These are phyloP conservation scores for Benincasa hispida DNA, from an alignment of 306 rosid genomes.

Conservation along the genomic window DNA sequence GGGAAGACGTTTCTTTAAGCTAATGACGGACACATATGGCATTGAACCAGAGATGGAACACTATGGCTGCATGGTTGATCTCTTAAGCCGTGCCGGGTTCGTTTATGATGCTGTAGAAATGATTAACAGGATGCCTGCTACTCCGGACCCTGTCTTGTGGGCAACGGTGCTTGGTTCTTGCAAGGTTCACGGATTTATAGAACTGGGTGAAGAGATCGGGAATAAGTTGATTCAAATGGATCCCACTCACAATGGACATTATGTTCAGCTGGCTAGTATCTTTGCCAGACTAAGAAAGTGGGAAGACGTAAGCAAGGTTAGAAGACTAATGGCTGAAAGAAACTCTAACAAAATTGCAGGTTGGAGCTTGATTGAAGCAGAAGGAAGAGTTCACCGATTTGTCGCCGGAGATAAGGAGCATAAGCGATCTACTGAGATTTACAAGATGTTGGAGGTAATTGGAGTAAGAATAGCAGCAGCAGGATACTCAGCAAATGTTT, in stretches of 20 bases:
- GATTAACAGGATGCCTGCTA: slow-evolving; percentile 36
- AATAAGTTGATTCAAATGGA: slow-evolving; percentile 49
- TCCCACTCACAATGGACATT: slow-evolving; percentile 68
- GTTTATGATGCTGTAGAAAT: slow-evolving; percentile 43
- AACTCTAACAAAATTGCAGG: slow-evolving; percentile 46
- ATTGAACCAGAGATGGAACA: slow-evolving; percentile 78
- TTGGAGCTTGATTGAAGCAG: slow-evolving; percentile 74
- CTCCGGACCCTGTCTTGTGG: slow-evolving; percentile 62
- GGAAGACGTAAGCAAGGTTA: slow-evolving; percentile 65
- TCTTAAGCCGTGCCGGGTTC: slow-evolving; percentile 49
- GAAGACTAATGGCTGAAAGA: slow-evolving; percentile 41
- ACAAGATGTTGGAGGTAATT: slow-evolving; percentile 46
- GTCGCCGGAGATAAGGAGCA: slow-evolving; percentile 62
- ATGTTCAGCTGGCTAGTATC: slow-evolving; percentile 56
- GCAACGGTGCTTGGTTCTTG: slow-evolving; percentile 65
- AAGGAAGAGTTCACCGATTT: slow-evolving; percentile 60
- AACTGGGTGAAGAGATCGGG: slow-evolving; percentile 63
- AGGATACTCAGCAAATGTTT: slow-evolving; percentile 31
- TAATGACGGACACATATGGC: slow-evolving; percentile 40
- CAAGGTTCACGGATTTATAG: slow-evolving; percentile 47
- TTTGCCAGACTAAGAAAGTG: slow-evolving; percentile 69
- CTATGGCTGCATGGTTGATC: slow-evolving; percentile 83
- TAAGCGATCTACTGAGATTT: slow-evolving; percentile 29
- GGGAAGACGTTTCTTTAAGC: slow-evolving; percentile 44
- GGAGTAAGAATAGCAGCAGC: slow-evolving; percentile 31